Evolutionary conservation across 345 rosid species (phyloP), one percentile per base, ranked within the genome.

Genomic region (Draba incana): DNA sequence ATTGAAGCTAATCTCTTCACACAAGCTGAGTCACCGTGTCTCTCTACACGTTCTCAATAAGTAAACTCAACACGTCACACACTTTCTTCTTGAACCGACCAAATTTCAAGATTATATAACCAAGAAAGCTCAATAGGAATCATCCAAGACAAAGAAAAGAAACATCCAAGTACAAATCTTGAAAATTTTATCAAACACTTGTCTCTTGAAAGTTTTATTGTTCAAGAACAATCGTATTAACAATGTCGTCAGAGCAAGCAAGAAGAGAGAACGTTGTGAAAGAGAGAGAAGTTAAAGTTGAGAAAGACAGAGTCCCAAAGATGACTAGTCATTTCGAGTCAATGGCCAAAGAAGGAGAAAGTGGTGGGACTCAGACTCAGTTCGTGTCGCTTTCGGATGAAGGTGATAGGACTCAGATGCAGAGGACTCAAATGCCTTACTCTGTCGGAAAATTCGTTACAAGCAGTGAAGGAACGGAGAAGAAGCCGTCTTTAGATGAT

Each of bases 181-280:
- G 35, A 15, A 35, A 62, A 28, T 28, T 20, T 20, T 28, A 6
- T 42, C 0, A 8, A 42, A 39, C 31, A 35, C 33, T 45, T 14
- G 57, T 57, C 1, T 74, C 35, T 33, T 38, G 44, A 3, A 39
- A 57, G 39, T 27, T 35, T 35, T 14, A 11, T n/a, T 16, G 14
- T 37, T 3, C 31, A 28, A 3, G n/a, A 50, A 55, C 10, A 1
- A 20, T 39, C 28, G 7, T 5, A 31, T 31, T 1, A 54, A 41
- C 54, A 61, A 88, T 88, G 99, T 80, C 95, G 39, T 91, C 94
- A 0, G 78, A 84, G 69, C 89, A 93, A 73, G 44, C 74, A 13
- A 70, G 81, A 31, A 80, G 80, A 68, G 88, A 84, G 10, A 82
- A 78, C 74, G 66, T 66, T 4, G 80, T 79, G 37, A 50, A 4